Evolutionary conservation across 2,329 filamentous ascomycete genomes (phyloP).

Genomic region (Aschersonia sp.): DNA sequence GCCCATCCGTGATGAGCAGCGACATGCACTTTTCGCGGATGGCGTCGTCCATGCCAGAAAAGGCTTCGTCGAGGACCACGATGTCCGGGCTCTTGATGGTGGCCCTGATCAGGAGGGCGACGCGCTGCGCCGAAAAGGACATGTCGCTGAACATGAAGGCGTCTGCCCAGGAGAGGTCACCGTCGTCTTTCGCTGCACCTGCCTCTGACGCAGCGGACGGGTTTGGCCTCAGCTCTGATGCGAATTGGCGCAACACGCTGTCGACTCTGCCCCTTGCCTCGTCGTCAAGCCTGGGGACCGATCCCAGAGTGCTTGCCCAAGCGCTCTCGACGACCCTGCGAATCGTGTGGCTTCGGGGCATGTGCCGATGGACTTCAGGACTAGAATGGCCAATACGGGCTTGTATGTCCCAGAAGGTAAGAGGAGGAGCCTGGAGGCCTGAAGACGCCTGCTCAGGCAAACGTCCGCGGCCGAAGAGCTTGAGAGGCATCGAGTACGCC

Average conservation of each 20-base stretch:
- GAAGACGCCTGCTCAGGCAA: conserved; percentile 55
- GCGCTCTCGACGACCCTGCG: conserved; percentile 69
- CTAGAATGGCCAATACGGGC: conserved; percentile 82
- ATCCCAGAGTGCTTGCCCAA: conserved; percentile 73
- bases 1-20: conserved; percentile 53
- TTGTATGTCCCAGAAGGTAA: conserved; percentile 90
- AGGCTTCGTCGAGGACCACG: conserved; percentile 76
- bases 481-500: conserved; percentile 77
- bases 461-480: conserved; percentile 69
- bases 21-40: conserved; percentile 77
- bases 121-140: conserved; percentile 69
- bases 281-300: not conserved
- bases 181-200: conserved; percentile 2
- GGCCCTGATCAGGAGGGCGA: conserved; percentile 72
- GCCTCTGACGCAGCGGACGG: not conserved
- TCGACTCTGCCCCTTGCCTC: conserved; percentile 32
- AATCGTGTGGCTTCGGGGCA: conserved; percentile 63
- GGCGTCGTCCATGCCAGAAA: conserved; percentile 68
- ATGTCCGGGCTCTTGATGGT: conserved; percentile 70
- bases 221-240: conserved; percentile 55
- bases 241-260: conserved; percentile 62
- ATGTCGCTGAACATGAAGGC: conserved; percentile 56
- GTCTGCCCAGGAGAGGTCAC: conserved; percentile 47
- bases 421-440: conserved; percentile 32
- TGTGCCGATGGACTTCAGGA: conserved; percentile 87